Base-by-base conservation (phyloP, 2,329 filamentous ascomycete genomes). In the Ilyonectria mors-panacis region DNA sequence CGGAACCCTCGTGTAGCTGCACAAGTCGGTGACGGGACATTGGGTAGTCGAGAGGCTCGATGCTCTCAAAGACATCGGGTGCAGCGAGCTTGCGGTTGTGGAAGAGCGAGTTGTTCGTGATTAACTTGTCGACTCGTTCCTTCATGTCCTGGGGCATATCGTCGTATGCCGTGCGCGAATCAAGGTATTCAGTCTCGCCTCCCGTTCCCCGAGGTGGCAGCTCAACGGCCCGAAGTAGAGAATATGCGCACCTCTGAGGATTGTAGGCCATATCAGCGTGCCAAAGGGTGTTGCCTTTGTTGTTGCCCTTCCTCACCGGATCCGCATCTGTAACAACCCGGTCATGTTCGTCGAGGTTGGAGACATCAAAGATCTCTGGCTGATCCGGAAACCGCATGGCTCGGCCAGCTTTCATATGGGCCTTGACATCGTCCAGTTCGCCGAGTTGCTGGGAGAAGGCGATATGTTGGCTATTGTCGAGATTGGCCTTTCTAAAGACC, bases 301-400 rank as follows among this genome's bases (percentile, higher is more conserved):
- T 60, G 12, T 33, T 39, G 8, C 39, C 59, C 48, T 47, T 54
- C n/a, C 59, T 47, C 6, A 62, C 59, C 3, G 59, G 59, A 19
- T 62, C 59, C 1, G 28, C 28, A 13, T 62, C 42, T 2, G 59
- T 62, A 2, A 62, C 13, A 12, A 62, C 50, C 1, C 21, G 35
- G 10, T 21, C 59, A 9, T 62, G 17, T n/a, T 62, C 50, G 21
- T 62, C 59, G 6, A 62, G 21, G 15, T 62, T 62, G 13, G 59
- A 62, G 5, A 62, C 59, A 23, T 62, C 59, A 26, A 62, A 62
- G 21, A 62, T 62, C 28, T 62, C 59, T 2, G 59, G 59, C 28
- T 62, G 59, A 7, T 62, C 42, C 1, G 59, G 59, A 17, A 62
- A 62, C 5, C 59, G 35, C 59, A 62, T 62, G 6, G 51, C 50